A percentile compares a stretch with the other conserved stretches of the same genome.
These are phyloP conservation scores for Diaporthe sp. DNA, from an alignment of 2,329 filamentous ascomycete species.

Conservation along the genomic window DNA sequence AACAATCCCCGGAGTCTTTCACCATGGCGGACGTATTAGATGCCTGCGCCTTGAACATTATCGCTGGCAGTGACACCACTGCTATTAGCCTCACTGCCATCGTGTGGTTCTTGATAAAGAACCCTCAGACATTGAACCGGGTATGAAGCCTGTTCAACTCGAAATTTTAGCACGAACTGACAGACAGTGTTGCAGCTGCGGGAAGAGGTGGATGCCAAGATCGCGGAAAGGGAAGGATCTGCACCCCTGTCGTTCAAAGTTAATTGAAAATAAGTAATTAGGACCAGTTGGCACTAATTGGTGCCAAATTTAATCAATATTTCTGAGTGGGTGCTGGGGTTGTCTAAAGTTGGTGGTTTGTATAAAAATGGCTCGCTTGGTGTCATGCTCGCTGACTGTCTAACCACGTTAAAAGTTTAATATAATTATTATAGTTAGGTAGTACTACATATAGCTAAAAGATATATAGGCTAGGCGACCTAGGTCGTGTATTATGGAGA, in stretches of 20 bases:
- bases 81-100: conserved; percentile 70
- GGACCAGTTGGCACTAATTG: no score
- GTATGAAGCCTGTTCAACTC: no score
- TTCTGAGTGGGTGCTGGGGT: no score
- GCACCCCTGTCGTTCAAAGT: background rate
- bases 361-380: conserved; percentile 73
- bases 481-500: no score
- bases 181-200: conserved; percentile 57
- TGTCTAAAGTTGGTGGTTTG: conserved; percentile 65
- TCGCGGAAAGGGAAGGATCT: conserved; percentile 59
- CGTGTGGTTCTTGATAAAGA: conserved; percentile 70
- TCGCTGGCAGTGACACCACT: conserved; percentile 70
- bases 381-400: conserved; percentile 70
- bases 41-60: conserved; percentile 36
- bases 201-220: conserved; percentile 42
- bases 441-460: no score
- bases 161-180: conserved; percentile 63
- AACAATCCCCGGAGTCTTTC: conserved; percentile 6
- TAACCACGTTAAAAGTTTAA: conserved; percentile 67
- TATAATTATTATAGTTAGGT: no score
- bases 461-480: no score
- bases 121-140: conserved; percentile 58
- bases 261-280: no score
- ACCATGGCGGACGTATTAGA: conserved; percentile 3
- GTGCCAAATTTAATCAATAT: no score